Percentiles rank a stretch among this genome's conserved stretches.
Conservation (phyloP, 1,139 yeast genomes). For the Keqinozyma sinolaborantium region DNA sequence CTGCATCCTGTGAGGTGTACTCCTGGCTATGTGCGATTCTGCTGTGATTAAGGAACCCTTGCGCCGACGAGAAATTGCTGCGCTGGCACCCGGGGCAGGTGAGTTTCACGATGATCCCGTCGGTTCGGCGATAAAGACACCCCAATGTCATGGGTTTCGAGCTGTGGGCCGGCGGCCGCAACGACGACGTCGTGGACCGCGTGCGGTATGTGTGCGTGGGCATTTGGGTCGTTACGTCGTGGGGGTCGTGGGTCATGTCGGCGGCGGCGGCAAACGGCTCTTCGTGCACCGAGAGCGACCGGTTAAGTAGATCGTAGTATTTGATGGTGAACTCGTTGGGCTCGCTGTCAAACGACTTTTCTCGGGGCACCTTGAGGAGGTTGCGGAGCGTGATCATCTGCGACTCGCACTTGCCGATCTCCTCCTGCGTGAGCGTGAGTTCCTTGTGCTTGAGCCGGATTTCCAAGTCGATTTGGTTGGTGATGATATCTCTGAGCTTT, state of each 20-base stretch:
- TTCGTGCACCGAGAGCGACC: constrained; percentile 32
- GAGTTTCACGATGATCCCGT: constrained; percentile 65
- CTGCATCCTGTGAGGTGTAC: constrained; percentile 70
- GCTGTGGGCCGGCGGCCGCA: constrained; percentile 28
- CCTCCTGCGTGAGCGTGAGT: constrained; percentile 53
- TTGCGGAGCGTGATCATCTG: constrained; percentile 52
- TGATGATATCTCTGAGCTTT: constrained; percentile 35
- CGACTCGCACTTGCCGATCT: constrained; percentile 62
- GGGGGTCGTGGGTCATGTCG: not conserved
- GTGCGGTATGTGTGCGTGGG: constrained; percentile 37
- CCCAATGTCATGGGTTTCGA: constrained; percentile 31
- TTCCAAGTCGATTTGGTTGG: constrained; percentile 63
- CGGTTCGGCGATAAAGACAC: constrained; percentile 68
- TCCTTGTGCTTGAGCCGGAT: constrained; percentile 70
- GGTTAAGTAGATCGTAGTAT: constrained; percentile 38
- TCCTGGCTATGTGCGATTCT: constrained; percentile 73
- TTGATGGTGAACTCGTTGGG: constrained; percentile 50
- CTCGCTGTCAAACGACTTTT: constrained; percentile 32
- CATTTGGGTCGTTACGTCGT: not conserved
- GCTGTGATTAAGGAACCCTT: constrained; percentile 76
- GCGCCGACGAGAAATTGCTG: constrained; percentile 72
- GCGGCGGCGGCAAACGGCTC: constrained; percentile 13
- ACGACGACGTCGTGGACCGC: constrained; percentile 48
- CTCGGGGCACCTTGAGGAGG: constrained; percentile 48
- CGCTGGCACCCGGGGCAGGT: constrained; percentile 69